Evolutionary conservation across 805 yeast species (phyloP), one percentile per base, ranked within the genome.

Genomic region (Wickerhamomyces kurtzmanii): DNA sequence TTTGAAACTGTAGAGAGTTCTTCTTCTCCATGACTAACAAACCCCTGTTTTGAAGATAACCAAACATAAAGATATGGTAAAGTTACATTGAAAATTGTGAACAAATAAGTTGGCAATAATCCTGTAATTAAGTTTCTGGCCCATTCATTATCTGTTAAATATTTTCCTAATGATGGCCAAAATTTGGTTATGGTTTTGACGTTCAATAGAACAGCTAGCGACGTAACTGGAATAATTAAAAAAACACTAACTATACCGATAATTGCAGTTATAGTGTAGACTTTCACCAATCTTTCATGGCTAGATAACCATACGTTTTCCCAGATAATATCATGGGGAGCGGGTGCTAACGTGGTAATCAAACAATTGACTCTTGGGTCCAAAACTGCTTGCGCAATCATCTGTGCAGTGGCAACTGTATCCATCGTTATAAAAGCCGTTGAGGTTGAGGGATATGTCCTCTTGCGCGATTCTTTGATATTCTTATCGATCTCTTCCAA

Each of bases 281-380:
- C 47, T 35, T 87, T 72, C 5, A 74, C 37, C 25, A 81, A 58
- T 33, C 95, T 62, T 37, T 82, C 83, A 29, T 59, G 59, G 31
- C 91, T 65, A 1, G 93, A 73, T 46, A 87, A 57, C 42, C 89
- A 82, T 17, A 85, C 68, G 43, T 87, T 85, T 31, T 75, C 80
- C 98, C 98, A 89, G 25, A 84, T 71, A 8, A 89, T 80, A 50
- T 89, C 98, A 46, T 81, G 89, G 3, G 98, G 96, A 3, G 97
- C 94, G 0, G 97, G 97, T 1, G 97, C 98, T 31, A 86, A 59
- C 21, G 68, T 63, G 5, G 96, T 81, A 26, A 87, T 83, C 29
- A 91, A 62, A 31, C 77, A 79, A 47, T 82, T 76, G 10, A 91
- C 84, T 31, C 82, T 70, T 1, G 96, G 96, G 47, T 87, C 96